phyloP scores from a whole-genome alignment of 2,329 filamentous ascomycete genomes.

The Sporothrix sp. region DNA sequence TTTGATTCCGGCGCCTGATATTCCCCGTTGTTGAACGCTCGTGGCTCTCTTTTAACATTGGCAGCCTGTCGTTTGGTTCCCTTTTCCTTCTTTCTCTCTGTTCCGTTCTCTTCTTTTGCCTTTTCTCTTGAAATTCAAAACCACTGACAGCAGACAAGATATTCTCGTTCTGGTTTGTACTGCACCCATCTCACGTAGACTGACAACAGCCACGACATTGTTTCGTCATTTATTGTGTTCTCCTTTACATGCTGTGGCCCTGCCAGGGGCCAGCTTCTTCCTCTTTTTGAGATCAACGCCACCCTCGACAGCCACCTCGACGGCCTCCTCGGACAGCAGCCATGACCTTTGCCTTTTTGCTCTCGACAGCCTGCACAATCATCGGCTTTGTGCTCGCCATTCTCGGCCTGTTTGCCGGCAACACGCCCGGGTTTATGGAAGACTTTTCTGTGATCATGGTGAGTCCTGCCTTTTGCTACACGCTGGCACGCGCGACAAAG shows the following conservation, averaged over 20 bases:
- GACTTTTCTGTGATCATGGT: slow-evolving; percentile 31
- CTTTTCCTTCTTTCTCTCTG: neutral
- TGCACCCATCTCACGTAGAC: neutral
- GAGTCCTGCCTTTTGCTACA: slow-evolving; percentile 13
- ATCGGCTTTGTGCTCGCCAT: slow-evolving; percentile 29
- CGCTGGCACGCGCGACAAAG: neutral
- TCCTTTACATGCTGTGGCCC: neutral
- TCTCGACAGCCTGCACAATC: slow-evolving; percentile 27
- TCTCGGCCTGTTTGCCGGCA: slow-evolving; percentile 30
- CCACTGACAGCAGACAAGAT: no score
- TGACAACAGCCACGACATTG: neutral
- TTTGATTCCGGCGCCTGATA: no score
- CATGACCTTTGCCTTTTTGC: slow-evolving; percentile 7
- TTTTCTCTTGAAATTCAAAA: neutral
- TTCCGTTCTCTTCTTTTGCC: neutral
- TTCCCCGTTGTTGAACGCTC: neutral
- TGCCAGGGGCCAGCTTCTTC: no score
- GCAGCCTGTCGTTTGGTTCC: neutral
- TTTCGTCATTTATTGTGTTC: neutral
- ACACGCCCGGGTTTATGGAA: slow-evolving; percentile 28
- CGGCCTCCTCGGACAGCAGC: neutral
- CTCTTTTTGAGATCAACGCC: no score
- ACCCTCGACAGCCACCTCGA: no score
- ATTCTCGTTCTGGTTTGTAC: no score
- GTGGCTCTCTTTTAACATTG: neutral